These are phyloP conservation scores for Lasiosphaeris hirsuta DNA, from an alignment of 495 filamentous ascomycete species.

Conservation along the genomic window DNA sequence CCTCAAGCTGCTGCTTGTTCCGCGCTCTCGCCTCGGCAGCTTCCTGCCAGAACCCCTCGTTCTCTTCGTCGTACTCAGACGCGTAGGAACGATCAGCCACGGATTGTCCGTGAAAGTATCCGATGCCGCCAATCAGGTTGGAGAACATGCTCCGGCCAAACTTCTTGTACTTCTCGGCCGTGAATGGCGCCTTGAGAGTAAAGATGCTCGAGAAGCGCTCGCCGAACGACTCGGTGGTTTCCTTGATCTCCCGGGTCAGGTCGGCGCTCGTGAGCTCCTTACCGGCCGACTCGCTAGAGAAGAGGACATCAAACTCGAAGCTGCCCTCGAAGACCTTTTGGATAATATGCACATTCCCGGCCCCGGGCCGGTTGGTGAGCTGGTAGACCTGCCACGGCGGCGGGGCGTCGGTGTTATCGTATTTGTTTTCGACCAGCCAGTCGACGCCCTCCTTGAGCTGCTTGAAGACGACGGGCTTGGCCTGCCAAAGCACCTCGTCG, in stretches of 20 bases:
- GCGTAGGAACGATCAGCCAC: slow-evolving; percentile 88
- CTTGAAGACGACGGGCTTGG: slow-evolving; percentile 74
- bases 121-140: slow-evolving; percentile 91
- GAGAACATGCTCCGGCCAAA: slow-evolving; percentile 91
- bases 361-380: slow-evolving; percentile 61
- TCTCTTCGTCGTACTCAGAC: slow-evolving; percentile 90
- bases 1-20: slow-evolving; percentile 65
- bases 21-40: slow-evolving; percentile 65
- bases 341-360: slow-evolving; percentile 82
- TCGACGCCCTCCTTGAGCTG: slow-evolving; percentile 77
- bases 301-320: slow-evolving; percentile 94
- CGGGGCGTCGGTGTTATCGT: slow-evolving; percentile 67
- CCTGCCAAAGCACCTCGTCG: slow-evolving; percentile 76
- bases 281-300: slow-evolving; percentile 73
- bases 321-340: slow-evolving; percentile 89
- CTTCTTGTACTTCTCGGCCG: slow-evolving; percentile 63
- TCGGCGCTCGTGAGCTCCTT: slow-evolving; percentile 57
- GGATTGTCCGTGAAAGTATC: slow-evolving; percentile 86
- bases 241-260: slow-evolving; percentile 65
- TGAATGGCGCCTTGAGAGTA: slow-evolving; percentile 71
- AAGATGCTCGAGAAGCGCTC: slow-evolving; percentile 73
- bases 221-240: slow-evolving; percentile 62
- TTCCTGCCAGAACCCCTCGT: slow-evolving; percentile 97
- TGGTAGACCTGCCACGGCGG: slow-evolving; percentile 86
- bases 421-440: slow-evolving; percentile 57